phyloP scores from a whole-genome alignment of 495 filamentous ascomycete species.

The Hypoxylon lienhwacheense region DNA sequence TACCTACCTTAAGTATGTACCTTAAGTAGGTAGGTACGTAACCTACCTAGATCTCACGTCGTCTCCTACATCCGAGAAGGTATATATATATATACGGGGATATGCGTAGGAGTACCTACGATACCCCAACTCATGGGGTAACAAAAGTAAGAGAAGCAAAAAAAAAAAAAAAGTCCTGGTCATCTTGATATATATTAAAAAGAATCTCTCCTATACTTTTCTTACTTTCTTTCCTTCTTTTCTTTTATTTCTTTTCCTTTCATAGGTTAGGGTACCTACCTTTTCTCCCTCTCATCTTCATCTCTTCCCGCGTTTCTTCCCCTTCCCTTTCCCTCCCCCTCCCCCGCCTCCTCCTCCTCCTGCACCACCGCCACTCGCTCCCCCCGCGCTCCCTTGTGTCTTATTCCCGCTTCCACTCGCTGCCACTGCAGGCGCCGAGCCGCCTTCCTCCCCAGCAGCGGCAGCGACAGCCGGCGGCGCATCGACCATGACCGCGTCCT shows the following conservation, averaged over 20 bases:
- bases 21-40: no score
- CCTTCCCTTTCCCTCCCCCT: constrained; percentile 43
- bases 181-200: constrained; percentile 41
- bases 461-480: constrained; percentile 28
- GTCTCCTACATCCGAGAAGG: no score
- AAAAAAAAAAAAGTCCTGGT: not conserved
- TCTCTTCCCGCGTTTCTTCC: constrained; percentile 61
- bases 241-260: constrained; percentile 21
- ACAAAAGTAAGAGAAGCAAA: no score
- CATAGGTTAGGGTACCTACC: no score
- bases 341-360: constrained; percentile 42
- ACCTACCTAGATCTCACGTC: no score
- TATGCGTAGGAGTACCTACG: no score
- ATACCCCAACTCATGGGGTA: no score
- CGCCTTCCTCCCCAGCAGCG: constrained; percentile 38
- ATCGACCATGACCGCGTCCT: constrained; percentile 44
- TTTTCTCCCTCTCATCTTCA: constrained; percentile 24
- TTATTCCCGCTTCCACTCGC: constrained; percentile 28
- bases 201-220: no score
- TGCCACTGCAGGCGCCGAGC: constrained; percentile 36
- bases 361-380: not conserved
- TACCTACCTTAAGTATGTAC: no score
- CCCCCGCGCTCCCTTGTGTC: not conserved
- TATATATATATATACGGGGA: no score
- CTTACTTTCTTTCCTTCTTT: constrained; percentile 36